Base-by-base conservation (phyloP, 306 rosid species). In the Dryas octopetala region DNA sequence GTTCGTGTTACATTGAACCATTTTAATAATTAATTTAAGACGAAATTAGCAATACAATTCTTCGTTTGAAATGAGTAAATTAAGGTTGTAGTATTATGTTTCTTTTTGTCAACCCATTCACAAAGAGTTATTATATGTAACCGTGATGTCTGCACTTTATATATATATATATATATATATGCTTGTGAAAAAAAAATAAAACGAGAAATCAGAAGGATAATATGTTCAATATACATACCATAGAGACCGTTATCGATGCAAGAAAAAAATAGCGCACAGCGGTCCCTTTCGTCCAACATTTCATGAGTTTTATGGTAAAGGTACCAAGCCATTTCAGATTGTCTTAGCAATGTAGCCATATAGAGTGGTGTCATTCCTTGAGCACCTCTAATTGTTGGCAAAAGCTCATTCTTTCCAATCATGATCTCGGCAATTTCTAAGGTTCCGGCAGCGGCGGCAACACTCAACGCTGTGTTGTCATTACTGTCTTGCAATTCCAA, bases 391-490 rank as follows among this genome's bases (percentile, higher is more conserved):
- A 76, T 71, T 7, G 19, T 43, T 7, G 72, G 85, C 53, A 45
- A 68, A 0, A 2, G 1, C 4, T 0, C 2, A 10, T 71, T 77
- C 61, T 10, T 54, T 1, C 11, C 0, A 4, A 73, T 70, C 69
- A 77, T 46, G n/a, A 66, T 50, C 45, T 77, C 0, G 4, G 78
- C 82, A 40, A 77, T 73, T 6, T 15, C 13, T 26, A 73, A 38
- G 1, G n/a, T 40, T 68, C 85, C 74, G 12, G 75, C 49, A 3
- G 60, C 15, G 2, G 79, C 81, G 3, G 81, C 78, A 23, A 38
- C 59, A 32, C 58, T 41, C 23, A 77, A 57, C 16, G 76, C 79
- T 0, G 85, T 77, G 10, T 67, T 23, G 53, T 49, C 79, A 0
- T 66, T 6, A 7, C 0, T 1, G 11, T 73, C 48, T 54, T 0